Percentiles rank a stretch among this genome's conserved stretches.
phyloP scores from a whole-genome alignment of 2,329 filamentous ascomycete genomes.

The Fusarium robinianum region DNA sequence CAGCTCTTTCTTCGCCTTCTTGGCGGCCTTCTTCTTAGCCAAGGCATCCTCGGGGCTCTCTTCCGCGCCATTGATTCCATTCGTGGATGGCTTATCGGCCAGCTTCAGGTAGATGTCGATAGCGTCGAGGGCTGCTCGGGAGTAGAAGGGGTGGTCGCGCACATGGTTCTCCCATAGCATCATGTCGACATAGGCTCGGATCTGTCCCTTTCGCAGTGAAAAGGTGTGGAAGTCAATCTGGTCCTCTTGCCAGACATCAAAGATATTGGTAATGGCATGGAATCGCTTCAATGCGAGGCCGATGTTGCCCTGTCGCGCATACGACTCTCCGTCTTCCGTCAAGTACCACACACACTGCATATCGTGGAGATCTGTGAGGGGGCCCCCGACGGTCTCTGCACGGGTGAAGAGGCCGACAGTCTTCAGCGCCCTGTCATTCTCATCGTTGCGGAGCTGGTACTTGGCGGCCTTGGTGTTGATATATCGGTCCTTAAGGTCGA shows the following conservation, averaged over 20 bases:
- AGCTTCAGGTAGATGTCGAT: slow-evolving; percentile 80
- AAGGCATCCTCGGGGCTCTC: slow-evolving; percentile 59
- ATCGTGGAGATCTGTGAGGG: slow-evolving; percentile 87
- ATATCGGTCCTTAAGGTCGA: slow-evolving; percentile 91
- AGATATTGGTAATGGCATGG: slow-evolving; percentile 85
- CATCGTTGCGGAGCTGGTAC: slow-evolving; percentile 90
- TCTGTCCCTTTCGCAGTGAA: slow-evolving; percentile 94
- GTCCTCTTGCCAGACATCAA: slow-evolving; percentile 97
- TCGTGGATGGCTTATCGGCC: slow-evolving; percentile 72
- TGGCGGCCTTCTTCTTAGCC: slow-evolving; percentile 83
- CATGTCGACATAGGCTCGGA: slow-evolving; percentile 94
- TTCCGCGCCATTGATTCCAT: slow-evolving; percentile 64
- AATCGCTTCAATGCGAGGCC: slow-evolving; percentile 92
- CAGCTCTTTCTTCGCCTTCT: slow-evolving; percentile 83
- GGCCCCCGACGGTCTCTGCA: slow-evolving; percentile 84
- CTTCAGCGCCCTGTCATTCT: slow-evolving; percentile 82
- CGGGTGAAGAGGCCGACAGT: slow-evolving; percentile 95
- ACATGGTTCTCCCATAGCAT: slow-evolving; percentile 92
- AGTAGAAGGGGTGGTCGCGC: slow-evolving; percentile 91
- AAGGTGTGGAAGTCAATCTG: slow-evolving; percentile 99
- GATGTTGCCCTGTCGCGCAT: slow-evolving; percentile 78
- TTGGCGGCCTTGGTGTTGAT: slow-evolving; percentile 99
- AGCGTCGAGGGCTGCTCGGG: slow-evolving; percentile 79
- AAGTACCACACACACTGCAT: slow-evolving; percentile 99
- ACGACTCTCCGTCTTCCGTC: slow-evolving; percentile 91